phyloP scores from a whole-genome alignment of 2,329 filamentous ascomycete genomes.

The Aureobasidium sp. region DNA sequence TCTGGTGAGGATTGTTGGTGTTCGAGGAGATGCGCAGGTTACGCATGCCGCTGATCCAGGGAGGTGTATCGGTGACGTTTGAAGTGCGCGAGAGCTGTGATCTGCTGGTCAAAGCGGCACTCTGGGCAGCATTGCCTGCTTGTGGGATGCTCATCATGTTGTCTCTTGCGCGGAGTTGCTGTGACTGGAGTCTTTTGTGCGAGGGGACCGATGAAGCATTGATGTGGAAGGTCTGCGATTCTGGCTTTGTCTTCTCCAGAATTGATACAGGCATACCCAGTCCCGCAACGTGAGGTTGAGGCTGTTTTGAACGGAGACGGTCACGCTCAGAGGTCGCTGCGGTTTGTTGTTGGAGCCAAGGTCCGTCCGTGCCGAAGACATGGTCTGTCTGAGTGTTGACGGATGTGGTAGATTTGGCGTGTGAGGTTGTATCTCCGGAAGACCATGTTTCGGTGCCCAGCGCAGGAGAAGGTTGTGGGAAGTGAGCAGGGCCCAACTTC shows the following conservation, averaged over 20 bases:
- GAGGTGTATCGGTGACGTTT: not conserved
- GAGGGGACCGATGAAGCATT: not conserved
- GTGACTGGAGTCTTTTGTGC: not conserved
- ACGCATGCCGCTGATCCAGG: not conserved
- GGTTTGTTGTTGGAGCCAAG: no score
- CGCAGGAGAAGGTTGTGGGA: not conserved
- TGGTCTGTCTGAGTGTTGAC: not conserved
- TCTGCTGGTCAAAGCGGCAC: not conserved
- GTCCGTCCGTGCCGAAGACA: no score
- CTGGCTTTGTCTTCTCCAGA: not conserved
- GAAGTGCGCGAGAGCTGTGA: not conserved
- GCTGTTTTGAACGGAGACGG: not conserved
- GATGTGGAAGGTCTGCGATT: not conserved
- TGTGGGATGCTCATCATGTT: not conserved
- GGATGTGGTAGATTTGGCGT: not conserved
- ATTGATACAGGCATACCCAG: not conserved
- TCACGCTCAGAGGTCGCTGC: not conserved
- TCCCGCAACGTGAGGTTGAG: not conserved
- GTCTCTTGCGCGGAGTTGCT: not conserved
- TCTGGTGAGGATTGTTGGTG: not conserved
- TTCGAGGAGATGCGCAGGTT: not conserved
- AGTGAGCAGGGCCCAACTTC: no score
- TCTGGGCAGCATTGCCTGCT: not conserved
- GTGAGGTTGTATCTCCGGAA: not conserved
- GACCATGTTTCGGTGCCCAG: not conserved